These are phyloP conservation scores for Mycena metata DNA, from an alignment of 768 basidiomycete species.

Conservation along the genomic window DNA sequence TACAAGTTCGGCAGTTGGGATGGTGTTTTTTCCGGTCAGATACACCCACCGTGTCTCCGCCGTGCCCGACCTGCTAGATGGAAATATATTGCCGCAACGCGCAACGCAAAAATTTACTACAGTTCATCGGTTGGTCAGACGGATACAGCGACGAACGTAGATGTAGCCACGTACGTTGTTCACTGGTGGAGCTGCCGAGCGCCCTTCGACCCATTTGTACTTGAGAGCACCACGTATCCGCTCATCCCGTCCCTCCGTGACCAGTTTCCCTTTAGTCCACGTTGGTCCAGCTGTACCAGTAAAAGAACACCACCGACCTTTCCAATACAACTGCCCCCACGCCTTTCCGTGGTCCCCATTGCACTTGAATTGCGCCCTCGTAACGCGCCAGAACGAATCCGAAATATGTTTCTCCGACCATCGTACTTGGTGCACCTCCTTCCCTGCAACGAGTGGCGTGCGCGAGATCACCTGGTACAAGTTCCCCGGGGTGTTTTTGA, in stretches of 20 bases:
- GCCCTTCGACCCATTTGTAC: conserved; percentile 78
- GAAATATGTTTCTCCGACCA: conserved; percentile 79
- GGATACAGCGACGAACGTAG: background rate
- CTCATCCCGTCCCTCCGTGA: conserved; percentile 69
- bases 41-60: background rate
- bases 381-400: conserved; percentile 82
- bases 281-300: conserved; percentile 5
- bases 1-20: background rate
- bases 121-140: background rate
- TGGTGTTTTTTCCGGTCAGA: conserved; percentile 1
- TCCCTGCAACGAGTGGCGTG: conserved; percentile 74
- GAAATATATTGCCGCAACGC: too few species aligned
- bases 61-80: conserved; percentile 8
- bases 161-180: conserved; percentile 15
- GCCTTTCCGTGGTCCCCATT: conserved; percentile 85
- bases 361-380: conserved; percentile 76
- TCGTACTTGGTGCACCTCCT: conserved; percentile 76
- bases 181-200: conserved; percentile 50
- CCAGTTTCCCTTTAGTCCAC: conserved; percentile 63
- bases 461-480: conserved; percentile 82
- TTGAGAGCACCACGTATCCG: conserved; percentile 80
- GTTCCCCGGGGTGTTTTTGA: conserved; percentile 69
- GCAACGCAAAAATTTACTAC: conserved; percentile 4
- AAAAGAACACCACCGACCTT: conserved; percentile 62
- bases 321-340: conserved; percentile 87